Evolutionary conservation across 352 stramenopile species (phyloP).

Genomic region (Phytophthora aleatoria): DNA sequence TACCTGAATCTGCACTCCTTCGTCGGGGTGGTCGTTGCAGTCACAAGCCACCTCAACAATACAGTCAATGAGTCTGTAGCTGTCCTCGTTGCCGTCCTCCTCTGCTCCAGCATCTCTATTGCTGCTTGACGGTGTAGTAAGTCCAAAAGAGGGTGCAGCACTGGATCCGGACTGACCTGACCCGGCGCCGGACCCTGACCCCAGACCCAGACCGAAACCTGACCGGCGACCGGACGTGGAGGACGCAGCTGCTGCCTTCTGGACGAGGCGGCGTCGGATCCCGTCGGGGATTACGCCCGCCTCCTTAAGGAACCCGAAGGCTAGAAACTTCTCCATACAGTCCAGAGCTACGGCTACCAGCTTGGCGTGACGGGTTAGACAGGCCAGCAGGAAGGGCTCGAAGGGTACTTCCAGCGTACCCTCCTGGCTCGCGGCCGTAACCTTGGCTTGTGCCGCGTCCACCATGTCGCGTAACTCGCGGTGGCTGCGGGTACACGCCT

Average conservation of each 20-base stretch:
- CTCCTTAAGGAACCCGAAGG: slow-evolving; percentile 84
- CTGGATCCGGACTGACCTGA: slow-evolving; percentile 10
- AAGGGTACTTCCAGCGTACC: slow-evolving; percentile 60
- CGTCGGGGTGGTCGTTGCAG: slow-evolving; percentile 91
- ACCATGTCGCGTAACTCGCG: slow-evolving; percentile 77
- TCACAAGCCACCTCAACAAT: slow-evolving; percentile 91
- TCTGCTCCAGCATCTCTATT: slow-evolving; percentile 13
- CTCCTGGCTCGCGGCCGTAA: slow-evolving; percentile 41
- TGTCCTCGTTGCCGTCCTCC: slow-evolving; percentile 29
- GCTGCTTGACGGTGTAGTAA: slow-evolving; percentile 10
- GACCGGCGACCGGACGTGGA: slow-evolving; percentile 17
- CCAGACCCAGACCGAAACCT: slow-evolving; percentile 28
- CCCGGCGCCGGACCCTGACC: slow-evolving; percentile 8
- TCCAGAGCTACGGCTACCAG: slow-evolving; percentile 83
- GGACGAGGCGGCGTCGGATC: slow-evolving; percentile 65
- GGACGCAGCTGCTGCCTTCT: slow-evolving; percentile 46
- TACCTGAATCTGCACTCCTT: slow-evolving; percentile 93
- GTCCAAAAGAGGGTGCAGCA: slow-evolving; percentile 15
- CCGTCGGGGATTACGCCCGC: slow-evolving; percentile 63
- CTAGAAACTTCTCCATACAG: slow-evolving; percentile 91
- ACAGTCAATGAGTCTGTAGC: slow-evolving; percentile 83
- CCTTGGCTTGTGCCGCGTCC: slow-evolving; percentile 54
- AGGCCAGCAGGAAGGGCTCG: slow-evolving; percentile 75
- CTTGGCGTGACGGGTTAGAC: slow-evolving; percentile 78
- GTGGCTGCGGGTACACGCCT: slow-evolving; percentile 72